A percentile compares a stretch with the other conserved stretches of the same genome.
phyloP scores from a whole-genome alignment of 495 filamentous ascomycete species.

The Talaromyces nanjingensis region DNA sequence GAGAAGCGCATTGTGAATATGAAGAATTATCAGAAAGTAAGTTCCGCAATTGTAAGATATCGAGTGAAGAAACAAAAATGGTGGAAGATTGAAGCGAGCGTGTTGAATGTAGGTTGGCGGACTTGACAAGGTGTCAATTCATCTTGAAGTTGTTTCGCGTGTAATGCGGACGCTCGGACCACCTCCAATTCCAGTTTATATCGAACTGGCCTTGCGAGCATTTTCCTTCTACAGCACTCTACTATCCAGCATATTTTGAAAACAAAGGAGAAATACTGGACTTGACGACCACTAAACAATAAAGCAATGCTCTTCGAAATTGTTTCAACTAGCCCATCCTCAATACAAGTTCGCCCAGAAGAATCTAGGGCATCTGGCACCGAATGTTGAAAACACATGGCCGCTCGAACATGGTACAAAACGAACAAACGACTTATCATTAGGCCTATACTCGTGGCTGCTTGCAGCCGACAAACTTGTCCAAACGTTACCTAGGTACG shows the following conservation, averaged over 20 bases:
- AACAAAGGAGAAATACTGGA: not conserved
- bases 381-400: not conserved
- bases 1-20: slow-evolving; percentile 47
- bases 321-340: not conserved
- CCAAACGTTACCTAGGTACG: not conserved
- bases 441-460: not conserved
- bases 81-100: not conserved
- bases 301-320: not conserved
- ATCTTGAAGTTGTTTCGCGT: not conserved
- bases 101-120: not conserved
- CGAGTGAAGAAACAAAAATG: not conserved
- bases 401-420: not conserved
- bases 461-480: not conserved
- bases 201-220: not conserved
- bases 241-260: not conserved
- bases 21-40: not conserved
- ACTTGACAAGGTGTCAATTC: slow-evolving; percentile 7
- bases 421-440: not conserved
- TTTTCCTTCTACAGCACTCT: not conserved
- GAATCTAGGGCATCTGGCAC: not conserved
- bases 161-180: slow-evolving; percentile 31
- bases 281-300: not conserved
- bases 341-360: not conserved
- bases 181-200: slow-evolving; percentile 10
- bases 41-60: not conserved